phyloP scores from a whole-genome alignment of 2,329 filamentous ascomycete genomes.

The Pseudogymnoascus sp. region DNA sequence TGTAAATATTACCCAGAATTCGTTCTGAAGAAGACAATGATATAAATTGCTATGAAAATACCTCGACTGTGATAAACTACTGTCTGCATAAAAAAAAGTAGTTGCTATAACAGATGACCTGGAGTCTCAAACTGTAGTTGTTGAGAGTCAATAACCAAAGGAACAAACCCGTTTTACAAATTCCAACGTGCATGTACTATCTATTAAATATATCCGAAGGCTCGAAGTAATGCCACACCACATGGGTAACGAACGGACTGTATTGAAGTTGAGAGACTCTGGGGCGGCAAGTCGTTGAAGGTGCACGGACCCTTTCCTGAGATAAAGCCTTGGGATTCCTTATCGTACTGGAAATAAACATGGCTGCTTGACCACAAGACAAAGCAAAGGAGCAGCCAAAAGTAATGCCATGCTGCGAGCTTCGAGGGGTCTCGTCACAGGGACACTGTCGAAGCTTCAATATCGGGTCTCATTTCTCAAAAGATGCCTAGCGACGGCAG shows the following conservation, averaged over 20 bases:
- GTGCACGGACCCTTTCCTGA: neutral
- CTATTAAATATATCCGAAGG: neutral
- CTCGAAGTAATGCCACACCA: neutral
- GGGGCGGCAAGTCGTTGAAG: neutral
- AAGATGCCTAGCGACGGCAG: constrained; percentile 4
- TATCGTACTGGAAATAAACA: constrained; percentile 1
- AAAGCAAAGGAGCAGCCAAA: neutral
- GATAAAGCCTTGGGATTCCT: neutral
- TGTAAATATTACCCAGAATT: neutral
- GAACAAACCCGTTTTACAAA: neutral
- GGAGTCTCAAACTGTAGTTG: neutral
- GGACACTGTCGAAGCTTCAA: neutral
- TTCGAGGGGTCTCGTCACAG: neutral
- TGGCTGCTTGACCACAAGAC: neutral
- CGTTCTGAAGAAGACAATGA: neutral
- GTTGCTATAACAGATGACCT: neutral
- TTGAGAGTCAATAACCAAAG: neutral
- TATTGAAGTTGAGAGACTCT: neutral
- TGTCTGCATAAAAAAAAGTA: neutral
- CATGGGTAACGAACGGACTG: neutral
- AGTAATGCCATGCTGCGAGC: constrained; percentile 6
- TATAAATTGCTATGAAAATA: neutral
- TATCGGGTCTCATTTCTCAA: neutral
- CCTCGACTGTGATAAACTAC: neutral
- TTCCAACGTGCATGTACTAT: neutral